Evolutionary conservation across 305 asterid species (phyloP), one percentile per base, ranked within the genome.

Genomic region (Rubia occidens): DNA sequence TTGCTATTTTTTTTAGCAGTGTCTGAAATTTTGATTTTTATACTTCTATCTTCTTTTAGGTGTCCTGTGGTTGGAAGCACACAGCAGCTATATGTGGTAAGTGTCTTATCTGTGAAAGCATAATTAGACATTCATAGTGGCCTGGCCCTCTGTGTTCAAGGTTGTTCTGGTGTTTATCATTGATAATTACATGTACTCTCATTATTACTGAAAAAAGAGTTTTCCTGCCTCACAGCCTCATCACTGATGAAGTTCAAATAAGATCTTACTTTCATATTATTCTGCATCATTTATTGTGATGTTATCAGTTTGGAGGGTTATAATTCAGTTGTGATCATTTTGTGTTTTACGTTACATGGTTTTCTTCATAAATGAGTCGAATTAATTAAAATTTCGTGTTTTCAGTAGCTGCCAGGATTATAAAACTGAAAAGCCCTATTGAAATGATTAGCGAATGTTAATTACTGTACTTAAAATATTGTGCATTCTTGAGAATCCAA

Each of bases 41-140:
- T 37, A 6, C 4, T 29, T 59, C 6, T 59, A 13, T 61, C 40
- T 35, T 18, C 51, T 68, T 49, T 58, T 81, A 91, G 99, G 96
- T 94, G 42, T 87, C 99, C 39, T 94, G 99, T 71, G 99, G 99
- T 74, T 94, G 99, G 99, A 94, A 89, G 87, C 99, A 94, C 74
- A 94, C 99, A 14, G 96, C 99, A 56, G 99, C 96, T 59, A 82
- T 94, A 71, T 87, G 95, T 71, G 97, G 99, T 91, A 87, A 85
- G 73, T 58, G 64, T 39, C 21, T 69, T 43, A 17, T 44, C 17
- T 20, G 13, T 51, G 55, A 47, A 8, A 49, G 20, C 55, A 18
- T 21, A 60, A 2, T 63, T 71, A 37, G 62, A 37, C 54, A 11
- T 51, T 60, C 18, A 5, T 26, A 32, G 60, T 64, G 1, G 39